Evolutionary conservation across 2,329 filamentous ascomycete genomes (phyloP), one percentile per base, ranked within the genome.

Genomic region (Anisogramma anomala): DNA sequence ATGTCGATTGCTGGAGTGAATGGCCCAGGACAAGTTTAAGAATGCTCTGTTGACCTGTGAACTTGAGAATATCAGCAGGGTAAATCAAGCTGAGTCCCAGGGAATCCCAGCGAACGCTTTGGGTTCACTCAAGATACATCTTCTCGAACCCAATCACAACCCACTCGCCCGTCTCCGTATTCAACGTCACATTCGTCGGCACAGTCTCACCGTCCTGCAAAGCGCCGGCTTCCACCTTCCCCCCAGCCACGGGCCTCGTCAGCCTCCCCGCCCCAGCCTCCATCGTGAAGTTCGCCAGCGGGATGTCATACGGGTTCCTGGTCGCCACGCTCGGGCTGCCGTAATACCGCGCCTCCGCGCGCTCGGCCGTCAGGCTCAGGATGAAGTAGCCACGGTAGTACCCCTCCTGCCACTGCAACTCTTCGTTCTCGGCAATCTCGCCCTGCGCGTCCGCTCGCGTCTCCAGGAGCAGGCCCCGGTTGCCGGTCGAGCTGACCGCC

Each of bases 331-430:
- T 76, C 0, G 79, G 78, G 52, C 71, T 54, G 33, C 77, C 81
- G 50, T 77, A 86, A 59, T 71, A 86, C 13, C 66, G 64, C 0
- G 80, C 81, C n/a, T 72, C 64, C 2, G 82, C 66, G 32, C 70
- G 61, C 8, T 78, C 65, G 15, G 72, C 66, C n/a, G 61, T 65
- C 40, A 83, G 63, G 34, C 71, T 67, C 27, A 85, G 61, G 52
- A 81, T 71, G 49, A 77, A 84, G 60, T 86, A 86, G 1, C 82
- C 82, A 14, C 81, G 69, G 57, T 84, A 85, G 57, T 82, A 85
- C 4, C 77, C 57, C 42, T 85, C 81, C 50, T 79, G 74, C 82
- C 80, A 86, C 53, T 82, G 77, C 34, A 86, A 62, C 55, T 81
- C 77, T 0, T 64, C 60, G 56, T 84, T 85, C 18, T 66, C 58